Conservation (phyloP, 2,329 filamentous ascomycete genomes). For the Ceratocystiopsis minuta region DNA sequence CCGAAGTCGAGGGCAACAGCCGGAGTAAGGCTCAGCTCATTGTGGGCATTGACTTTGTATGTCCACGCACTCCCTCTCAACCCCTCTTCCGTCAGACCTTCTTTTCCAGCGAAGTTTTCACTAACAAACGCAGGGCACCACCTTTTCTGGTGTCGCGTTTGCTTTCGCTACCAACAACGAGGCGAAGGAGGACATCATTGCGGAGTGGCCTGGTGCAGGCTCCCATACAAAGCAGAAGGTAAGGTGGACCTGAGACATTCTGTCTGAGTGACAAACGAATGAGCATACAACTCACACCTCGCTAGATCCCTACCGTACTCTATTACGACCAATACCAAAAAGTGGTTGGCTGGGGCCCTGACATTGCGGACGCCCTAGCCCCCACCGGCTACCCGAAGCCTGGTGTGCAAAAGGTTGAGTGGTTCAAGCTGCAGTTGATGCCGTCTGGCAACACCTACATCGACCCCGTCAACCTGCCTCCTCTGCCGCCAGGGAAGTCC, state of each 20-base stretch:
- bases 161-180: constrained; percentile 96
- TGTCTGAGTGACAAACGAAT: neutral
- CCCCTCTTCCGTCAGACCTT: neutral
- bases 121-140: constrained; percentile 53
- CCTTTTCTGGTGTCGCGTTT: constrained; percentile 93
- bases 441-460: constrained; percentile 97
- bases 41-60: constrained; percentile 95
- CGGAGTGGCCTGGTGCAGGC: constrained; percentile 94
- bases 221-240: constrained; percentile 99
- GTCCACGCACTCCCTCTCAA: constrained; percentile 12
- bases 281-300: neutral
- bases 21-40: constrained; percentile 93
- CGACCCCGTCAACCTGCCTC: constrained; percentile 94
- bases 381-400: constrained; percentile 96
- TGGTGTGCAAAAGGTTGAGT: constrained; percentile 96
- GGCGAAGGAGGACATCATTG: constrained; percentile 96
- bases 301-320: constrained; percentile 89
- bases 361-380: constrained; percentile 90
- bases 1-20: constrained; percentile 73
- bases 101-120: neutral
- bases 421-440: constrained; percentile 99
- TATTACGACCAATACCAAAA: constrained; percentile 99
- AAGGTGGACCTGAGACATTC: neutral
- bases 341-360: constrained; percentile 97
- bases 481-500: constrained; percentile 90